These are phyloP conservation scores for Lachnellula cervina DNA, from an alignment of 2,329 filamentous ascomycete genomes.

Conservation along the genomic window DNA sequence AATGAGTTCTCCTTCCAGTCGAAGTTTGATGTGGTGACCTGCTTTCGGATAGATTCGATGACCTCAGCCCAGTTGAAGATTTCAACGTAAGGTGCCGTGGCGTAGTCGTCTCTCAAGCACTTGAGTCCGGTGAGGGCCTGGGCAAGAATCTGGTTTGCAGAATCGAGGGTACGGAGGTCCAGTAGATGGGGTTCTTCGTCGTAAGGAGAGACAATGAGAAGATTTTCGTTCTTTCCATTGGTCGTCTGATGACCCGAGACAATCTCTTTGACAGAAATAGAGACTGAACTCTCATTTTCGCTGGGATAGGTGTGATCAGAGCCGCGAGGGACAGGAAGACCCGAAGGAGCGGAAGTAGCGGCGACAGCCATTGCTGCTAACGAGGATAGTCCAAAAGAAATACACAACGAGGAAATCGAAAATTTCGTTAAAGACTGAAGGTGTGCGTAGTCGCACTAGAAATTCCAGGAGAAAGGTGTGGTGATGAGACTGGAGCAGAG, in stretches of 20 bases:
- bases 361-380: slow-evolving; percentile 8
- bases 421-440: neutral
- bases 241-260: neutral
- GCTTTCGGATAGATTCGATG: slow-evolving; percentile 50
- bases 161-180: slow-evolving; percentile 62
- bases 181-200: slow-evolving; percentile 65
- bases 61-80: slow-evolving; percentile 74
- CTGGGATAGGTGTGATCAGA: neutral
- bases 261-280: neutral
- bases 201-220: slow-evolving; percentile 72
- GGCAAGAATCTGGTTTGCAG: slow-evolving; percentile 64
- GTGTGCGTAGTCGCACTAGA: neutral
- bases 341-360: slow-evolving; percentile 5
- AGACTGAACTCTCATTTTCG: neutral
- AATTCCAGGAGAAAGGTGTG: neutral
- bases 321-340: neutral
- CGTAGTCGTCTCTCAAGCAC: slow-evolving; percentile 65
- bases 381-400: neutral
- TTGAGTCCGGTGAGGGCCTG: slow-evolving; percentile 62
- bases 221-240: slow-evolving; percentile 20
- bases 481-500: neutral
- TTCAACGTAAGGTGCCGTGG: slow-evolving; percentile 65
- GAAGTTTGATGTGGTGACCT: slow-evolving; percentile 44
- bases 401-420: neutral
- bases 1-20: slow-evolving; percentile 61